Evolutionary conservation across 371 early-diverging fungal species (phyloP).

Genomic region (Mucor piriformis): DNA sequence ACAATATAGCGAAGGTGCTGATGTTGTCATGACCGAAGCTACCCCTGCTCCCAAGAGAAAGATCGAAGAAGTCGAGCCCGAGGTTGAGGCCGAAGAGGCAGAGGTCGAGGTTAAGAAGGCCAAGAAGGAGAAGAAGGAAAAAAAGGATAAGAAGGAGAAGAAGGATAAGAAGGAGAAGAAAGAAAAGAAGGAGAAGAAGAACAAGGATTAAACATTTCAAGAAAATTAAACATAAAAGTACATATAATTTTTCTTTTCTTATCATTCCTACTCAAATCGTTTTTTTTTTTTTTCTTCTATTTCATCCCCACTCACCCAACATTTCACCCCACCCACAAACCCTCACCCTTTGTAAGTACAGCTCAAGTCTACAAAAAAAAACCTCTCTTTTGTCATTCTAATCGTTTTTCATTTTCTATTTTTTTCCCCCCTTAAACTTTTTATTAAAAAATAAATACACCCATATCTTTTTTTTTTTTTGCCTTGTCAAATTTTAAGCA

Average conservation of each 20-base stretch:
- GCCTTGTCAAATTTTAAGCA: too few species aligned
- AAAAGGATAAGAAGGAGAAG: constrained; percentile 60
- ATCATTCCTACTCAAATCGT: not conserved
- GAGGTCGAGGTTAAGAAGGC: constrained; percentile 54
- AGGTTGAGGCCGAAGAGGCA: constrained; percentile 38
- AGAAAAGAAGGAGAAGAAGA: constrained; percentile 52
- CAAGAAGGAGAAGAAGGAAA: constrained; percentile 58
- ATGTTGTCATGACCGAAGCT: constrained; percentile 44
- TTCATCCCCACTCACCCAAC: not conserved
- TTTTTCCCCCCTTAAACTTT: too few species aligned
- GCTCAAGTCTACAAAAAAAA: not conserved
- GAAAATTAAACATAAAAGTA: not conserved
- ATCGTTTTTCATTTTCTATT: too few species aligned
- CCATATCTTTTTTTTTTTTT: too few species aligned
- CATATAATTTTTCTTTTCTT: not conserved
- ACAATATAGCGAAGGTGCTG: constrained; percentile 41
- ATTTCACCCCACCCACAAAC: not conserved
- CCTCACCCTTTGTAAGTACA: not conserved
- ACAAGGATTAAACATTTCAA: constrained; percentile 36
- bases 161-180: constrained; percentile 46
- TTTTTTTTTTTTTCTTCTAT: not conserved
- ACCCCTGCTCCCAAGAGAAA: constrained; percentile 43
- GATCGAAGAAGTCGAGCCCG: constrained; percentile 51
- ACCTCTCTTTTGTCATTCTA: too few species aligned
- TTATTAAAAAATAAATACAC: too few species aligned